These are phyloP conservation scores for Sonneratia caseolaris DNA, from an alignment of 345 rosid genomes.

Conservation along the genomic window DNA sequence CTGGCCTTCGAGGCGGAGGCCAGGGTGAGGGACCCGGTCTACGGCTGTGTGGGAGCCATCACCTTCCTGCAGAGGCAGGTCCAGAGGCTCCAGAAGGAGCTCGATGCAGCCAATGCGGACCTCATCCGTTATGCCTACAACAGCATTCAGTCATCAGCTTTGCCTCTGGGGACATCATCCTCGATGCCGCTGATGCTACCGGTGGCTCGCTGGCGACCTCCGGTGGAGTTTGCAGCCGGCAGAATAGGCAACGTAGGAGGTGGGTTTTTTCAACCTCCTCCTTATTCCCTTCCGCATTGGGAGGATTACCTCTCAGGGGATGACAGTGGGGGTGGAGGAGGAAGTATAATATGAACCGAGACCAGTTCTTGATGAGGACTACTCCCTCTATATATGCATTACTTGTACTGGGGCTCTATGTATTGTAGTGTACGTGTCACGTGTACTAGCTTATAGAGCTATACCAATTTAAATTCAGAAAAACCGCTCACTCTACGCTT, in stretches of 20 bases:
- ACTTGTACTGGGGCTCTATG: neutral
- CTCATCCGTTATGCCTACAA: constrained; percentile 47
- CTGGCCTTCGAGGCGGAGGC: constrained; percentile 96
- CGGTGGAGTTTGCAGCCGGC: too few species aligned
- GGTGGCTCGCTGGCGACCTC: neutral
- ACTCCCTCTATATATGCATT: too few species aligned
- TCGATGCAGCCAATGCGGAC: constrained; percentile 72
- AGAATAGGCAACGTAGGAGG: constrained; percentile 9
- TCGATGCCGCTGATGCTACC: neutral
- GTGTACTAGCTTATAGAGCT: neutral
- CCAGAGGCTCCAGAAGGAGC: constrained; percentile 84
- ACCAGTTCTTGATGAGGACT: too few species aligned
- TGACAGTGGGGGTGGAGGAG: constrained; percentile 39
- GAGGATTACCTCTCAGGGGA: constrained; percentile 31
- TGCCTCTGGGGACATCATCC: neutral
- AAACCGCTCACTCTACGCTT: neutral
- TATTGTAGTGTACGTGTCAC: neutral
- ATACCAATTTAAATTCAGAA: neutral
- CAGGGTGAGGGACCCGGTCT: constrained; percentile 80
- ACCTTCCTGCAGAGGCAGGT: constrained; percentile 88
- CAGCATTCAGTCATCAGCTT: constrained; percentile 5
- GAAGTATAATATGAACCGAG: neutral
- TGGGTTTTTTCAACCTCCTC: constrained; percentile 17
- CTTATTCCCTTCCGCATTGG: constrained; percentile 22
- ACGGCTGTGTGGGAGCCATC: constrained; percentile 86